phyloP scores from a whole-genome alignment of 495 filamentous ascomycete genomes.

The Monascus purpureus region DNA sequence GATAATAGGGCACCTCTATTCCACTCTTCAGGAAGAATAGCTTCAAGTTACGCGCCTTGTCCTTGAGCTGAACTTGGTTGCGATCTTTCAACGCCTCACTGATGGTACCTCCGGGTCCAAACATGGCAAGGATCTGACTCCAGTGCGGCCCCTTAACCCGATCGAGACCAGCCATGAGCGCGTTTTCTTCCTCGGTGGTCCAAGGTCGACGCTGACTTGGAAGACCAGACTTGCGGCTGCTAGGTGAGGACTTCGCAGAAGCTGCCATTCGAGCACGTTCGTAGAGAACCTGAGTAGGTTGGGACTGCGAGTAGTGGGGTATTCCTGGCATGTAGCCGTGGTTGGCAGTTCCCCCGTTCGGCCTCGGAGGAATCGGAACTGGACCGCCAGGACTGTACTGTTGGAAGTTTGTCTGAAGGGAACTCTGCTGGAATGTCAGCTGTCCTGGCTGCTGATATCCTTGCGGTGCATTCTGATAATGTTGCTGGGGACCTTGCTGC shows the following conservation, averaged over 20 bases:
- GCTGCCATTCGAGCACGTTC: constrained; percentile 72
- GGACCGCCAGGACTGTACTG: constrained; percentile 30
- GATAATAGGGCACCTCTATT: constrained; percentile 82
- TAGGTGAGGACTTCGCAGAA: constrained; percentile 63
- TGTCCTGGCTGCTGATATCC: constrained; percentile 23
- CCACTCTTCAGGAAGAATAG: constrained; percentile 90
- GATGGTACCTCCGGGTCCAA: constrained; percentile 68
- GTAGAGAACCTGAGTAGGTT: constrained; percentile 66
- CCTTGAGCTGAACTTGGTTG: constrained; percentile 90
- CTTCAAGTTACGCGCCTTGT: constrained; percentile 90
- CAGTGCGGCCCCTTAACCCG: constrained; percentile 88
- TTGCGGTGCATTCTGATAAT: constrained; percentile 26
- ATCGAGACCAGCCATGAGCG: constrained; percentile 83
- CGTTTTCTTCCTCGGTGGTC: constrained; percentile 83
- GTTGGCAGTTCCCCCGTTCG: constrained; percentile 23
- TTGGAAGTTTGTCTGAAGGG: constrained; percentile 29
- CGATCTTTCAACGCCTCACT: constrained; percentile 81
- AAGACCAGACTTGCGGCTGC: constrained; percentile 56
- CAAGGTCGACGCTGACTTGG: constrained; percentile 81
- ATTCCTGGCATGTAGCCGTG: constrained; percentile 36
- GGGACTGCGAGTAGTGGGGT: constrained; percentile 54
- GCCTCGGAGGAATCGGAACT: constrained; percentile 17
- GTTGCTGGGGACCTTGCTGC: constrained; percentile 16
- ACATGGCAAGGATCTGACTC: constrained; percentile 86
- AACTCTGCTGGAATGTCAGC: constrained; percentile 28